A percentile compares a stretch with the other conserved stretches of the same genome.
phyloP scores from a whole-genome alignment of 805 yeast genomes.

The Wickerhamiella alocasiicola region DNA sequence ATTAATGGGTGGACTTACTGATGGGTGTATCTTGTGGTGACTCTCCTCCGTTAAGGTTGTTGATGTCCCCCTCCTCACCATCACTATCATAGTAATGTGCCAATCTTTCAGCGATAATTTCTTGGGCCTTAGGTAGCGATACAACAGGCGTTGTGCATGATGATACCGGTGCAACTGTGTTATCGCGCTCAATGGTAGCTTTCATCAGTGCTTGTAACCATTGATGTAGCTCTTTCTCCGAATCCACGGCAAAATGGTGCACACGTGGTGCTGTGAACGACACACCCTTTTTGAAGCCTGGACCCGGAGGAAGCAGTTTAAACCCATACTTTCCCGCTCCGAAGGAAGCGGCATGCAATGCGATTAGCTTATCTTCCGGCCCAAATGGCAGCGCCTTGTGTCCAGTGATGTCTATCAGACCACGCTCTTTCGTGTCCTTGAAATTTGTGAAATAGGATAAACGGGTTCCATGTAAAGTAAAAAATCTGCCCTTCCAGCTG shows the following conservation, averaged over 20 bases:
- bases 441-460: slow-evolving; percentile 73
- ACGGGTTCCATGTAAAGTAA: slow-evolving; percentile 84
- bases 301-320: slow-evolving; percentile 91
- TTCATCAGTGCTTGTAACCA: slow-evolving; percentile 95
- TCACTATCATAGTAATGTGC: slow-evolving; percentile 34
- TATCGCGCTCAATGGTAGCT: slow-evolving; percentile 93
- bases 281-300: slow-evolving; percentile 88
- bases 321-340: slow-evolving; percentile 92
- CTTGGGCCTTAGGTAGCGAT: slow-evolving; percentile 76
- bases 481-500: slow-evolving; percentile 83
- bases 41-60: too few species aligned
- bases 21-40: too few species aligned
- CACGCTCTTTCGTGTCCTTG: slow-evolving; percentile 74
- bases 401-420: slow-evolving; percentile 89
- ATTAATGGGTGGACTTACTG: too few species aligned
- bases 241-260: slow-evolving; percentile 91
- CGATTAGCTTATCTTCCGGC: slow-evolving; percentile 68
- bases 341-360: slow-evolving; percentile 82
- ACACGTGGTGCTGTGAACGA: slow-evolving; percentile 94
- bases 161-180: slow-evolving; percentile 77
- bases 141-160: slow-evolving; percentile 95
- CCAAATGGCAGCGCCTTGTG: slow-evolving; percentile 77
- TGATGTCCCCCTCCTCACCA: slow-evolving; percentile 1
- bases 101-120: slow-evolving; percentile 66
- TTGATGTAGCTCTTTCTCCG: slow-evolving; percentile 77